These are phyloP conservation scores for Wickerhamomyces alni DNA, from an alignment of 805 yeast species.

Conservation along the genomic window DNA sequence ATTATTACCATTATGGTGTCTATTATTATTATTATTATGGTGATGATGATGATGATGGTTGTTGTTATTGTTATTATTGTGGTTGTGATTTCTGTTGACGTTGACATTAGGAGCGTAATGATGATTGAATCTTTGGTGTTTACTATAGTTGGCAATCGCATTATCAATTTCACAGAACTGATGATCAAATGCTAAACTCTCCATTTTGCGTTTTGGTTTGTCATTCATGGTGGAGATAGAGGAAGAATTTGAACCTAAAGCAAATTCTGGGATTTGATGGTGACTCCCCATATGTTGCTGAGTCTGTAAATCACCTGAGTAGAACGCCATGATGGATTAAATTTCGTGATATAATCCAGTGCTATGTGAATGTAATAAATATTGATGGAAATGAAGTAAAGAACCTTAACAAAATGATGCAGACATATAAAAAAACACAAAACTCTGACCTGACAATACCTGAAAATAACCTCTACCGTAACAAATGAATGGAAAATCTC, in stretches of 20 bases:
- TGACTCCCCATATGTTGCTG: not conserved
- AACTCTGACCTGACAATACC: no score
- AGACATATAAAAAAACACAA: not conserved
- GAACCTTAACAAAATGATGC: not conserved
- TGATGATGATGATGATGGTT: not conserved
- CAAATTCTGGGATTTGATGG: not conserved
- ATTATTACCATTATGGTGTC: conserved; percentile 1
- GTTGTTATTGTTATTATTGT: conserved; percentile 4
- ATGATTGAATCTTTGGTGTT: conserved; percentile 25
- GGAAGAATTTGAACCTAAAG: not conserved
- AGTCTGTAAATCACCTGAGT: not conserved
- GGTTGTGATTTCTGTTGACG: conserved; percentile 12
- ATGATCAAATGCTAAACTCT: conserved; percentile 17
- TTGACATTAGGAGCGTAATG: conserved; percentile 26
- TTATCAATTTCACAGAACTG: conserved; percentile 25
- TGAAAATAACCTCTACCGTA: no score
- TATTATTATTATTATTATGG: not conserved
- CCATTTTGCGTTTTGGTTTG: conserved; percentile 5
- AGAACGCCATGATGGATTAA: not conserved
- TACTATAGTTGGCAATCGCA: conserved; percentile 24
- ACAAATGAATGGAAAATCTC: no score
- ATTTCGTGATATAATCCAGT: not conserved
- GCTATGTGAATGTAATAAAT: not conserved
- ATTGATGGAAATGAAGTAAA: not conserved
- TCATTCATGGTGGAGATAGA: not conserved